A percentile compares a stretch with the other conserved stretches of the same genome.
Evolutionary conservation across 2,329 filamentous ascomycete species (phyloP).

Genomic region (Arachnomyces sp.): DNA sequence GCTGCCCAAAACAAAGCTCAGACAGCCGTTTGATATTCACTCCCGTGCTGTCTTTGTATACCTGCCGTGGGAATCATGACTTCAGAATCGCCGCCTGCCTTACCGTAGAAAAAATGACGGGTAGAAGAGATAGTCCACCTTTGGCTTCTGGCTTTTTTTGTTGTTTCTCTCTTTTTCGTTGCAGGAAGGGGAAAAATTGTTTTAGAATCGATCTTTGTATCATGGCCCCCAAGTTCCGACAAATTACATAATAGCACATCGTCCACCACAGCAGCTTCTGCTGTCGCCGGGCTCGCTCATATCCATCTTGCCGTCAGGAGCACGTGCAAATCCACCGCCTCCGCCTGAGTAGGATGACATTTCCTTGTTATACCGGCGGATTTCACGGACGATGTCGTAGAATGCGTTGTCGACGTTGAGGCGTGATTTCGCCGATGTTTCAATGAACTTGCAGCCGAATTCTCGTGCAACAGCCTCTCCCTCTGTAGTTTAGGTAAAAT

Average conservation of each 20-base stretch:
- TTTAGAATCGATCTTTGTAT: conserved; percentile 12
- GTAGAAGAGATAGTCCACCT: no score
- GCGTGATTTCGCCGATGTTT: conserved; percentile 95
- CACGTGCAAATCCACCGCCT: conserved; percentile 55
- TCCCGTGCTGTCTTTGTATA: no score
- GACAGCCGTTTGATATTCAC: no score
- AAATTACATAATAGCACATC: conserved; percentile 78
- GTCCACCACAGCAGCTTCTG: conserved; percentile 69
- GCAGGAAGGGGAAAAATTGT: conserved; percentile 7
- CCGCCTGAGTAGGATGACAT: conserved; percentile 80
- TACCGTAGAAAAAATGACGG: no score
- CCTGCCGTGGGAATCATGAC: no score
- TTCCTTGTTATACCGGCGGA: conserved; percentile 96
- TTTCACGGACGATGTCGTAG: conserved; percentile 96
- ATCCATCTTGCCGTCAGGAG: conserved; percentile 63
- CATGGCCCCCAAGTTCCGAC: conserved; percentile 13
- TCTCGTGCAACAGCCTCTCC: conserved; percentile 76
- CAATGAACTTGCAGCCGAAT: conserved; percentile 97
- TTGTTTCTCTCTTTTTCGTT: conserved; percentile 14
- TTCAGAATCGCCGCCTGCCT: no score
- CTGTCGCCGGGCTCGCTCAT: conserved; percentile 50
- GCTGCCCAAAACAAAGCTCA: no score
- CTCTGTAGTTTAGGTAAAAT: conserved; percentile 51
- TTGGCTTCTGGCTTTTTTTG: conserved; percentile 3
- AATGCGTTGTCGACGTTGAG: conserved; percentile 98